Evolutionary conservation across 1,284 basidiomycete species (phyloP).

Genomic region (Cutaneotrichosporon sp.): DNA sequence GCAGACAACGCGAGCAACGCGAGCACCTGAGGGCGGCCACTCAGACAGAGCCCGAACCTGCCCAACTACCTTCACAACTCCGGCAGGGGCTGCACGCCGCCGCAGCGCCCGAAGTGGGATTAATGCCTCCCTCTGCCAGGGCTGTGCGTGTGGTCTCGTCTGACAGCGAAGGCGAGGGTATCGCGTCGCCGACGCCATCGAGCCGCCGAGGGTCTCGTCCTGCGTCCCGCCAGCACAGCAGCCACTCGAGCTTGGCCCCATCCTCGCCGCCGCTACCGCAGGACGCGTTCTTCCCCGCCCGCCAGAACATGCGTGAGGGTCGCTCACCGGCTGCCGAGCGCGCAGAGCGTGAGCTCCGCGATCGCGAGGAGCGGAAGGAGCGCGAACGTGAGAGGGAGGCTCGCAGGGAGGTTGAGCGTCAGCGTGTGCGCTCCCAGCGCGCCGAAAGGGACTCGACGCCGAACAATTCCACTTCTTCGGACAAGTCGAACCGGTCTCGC

Average conservation of each 20-base stretch:
- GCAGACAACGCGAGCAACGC: too few relatives aligned
- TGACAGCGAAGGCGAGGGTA: slow-evolving; percentile 4
- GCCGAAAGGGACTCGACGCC: too few relatives aligned
- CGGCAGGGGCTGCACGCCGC: slow-evolving; percentile 38
- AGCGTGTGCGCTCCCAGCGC: too few relatives aligned
- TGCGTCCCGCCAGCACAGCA: background rate
- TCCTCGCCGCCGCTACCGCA: background rate
- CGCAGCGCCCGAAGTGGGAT: slow-evolving; percentile 17
- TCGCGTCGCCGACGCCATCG: background rate
- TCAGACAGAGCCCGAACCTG: slow-evolving; percentile 1
- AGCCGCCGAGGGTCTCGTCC: background rate
- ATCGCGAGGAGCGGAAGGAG: background rate
- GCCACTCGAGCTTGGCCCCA: background rate
- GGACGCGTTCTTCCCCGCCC: background rate
- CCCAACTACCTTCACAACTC: slow-evolving; percentile 35
- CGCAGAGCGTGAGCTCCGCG: background rate
- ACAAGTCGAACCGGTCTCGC: slow-evolving; percentile 3
- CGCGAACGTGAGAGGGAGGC: background rate
- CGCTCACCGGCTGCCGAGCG: background rate
- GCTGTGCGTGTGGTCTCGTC: slow-evolving; percentile 7
- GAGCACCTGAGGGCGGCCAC: background rate
- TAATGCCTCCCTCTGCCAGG: slow-evolving; percentile 23
- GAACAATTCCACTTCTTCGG: background rate
- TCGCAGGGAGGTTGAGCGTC: too few relatives aligned
- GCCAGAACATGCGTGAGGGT: background rate